phyloP scores from a whole-genome alignment of 1,139 yeast species.

The Suzukiozyma palmioleophila region DNA sequence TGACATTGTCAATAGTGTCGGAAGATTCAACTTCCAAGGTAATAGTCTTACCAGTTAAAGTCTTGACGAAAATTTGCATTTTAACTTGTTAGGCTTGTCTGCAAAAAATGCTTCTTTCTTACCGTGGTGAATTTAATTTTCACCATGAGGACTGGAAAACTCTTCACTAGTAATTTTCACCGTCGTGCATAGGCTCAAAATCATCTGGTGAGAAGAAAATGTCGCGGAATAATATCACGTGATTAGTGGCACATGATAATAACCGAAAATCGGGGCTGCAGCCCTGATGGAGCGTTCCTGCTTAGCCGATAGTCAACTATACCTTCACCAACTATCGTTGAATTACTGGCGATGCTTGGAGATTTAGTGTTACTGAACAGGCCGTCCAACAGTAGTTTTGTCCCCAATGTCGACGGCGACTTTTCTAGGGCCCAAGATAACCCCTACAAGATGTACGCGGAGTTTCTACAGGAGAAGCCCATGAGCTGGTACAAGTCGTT shows the following conservation, averaged over 20 bases:
- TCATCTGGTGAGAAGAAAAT: too few species aligned
- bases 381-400: not conserved
- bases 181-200: too few species aligned
- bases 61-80: slow-evolving; percentile 99
- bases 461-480: not conserved
- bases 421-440: not conserved
- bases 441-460: slow-evolving; percentile 1
- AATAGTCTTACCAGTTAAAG: slow-evolving; percentile 98
- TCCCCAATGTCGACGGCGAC: not conserved
- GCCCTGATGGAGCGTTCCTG: too few species aligned
- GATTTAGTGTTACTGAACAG: slow-evolving; percentile 1
- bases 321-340: not conserved
- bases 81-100: slow-evolving; percentile 40
- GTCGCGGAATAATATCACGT: too few species aligned
- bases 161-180: not conserved
- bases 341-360: slow-evolving; percentile 1
- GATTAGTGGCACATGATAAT: too few species aligned
- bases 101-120: slow-evolving; percentile 51
- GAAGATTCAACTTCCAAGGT: slow-evolving; percentile 99
- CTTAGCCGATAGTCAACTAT: too few species aligned
- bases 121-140: slow-evolving; percentile 23
- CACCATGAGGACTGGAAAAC: not conserved
- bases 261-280: too few species aligned
- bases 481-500: slow-evolving; percentile 1
- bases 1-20: slow-evolving; percentile 98